Conservation (phyloP, 805 yeast species). For the Candida nanaspora region DNA sequence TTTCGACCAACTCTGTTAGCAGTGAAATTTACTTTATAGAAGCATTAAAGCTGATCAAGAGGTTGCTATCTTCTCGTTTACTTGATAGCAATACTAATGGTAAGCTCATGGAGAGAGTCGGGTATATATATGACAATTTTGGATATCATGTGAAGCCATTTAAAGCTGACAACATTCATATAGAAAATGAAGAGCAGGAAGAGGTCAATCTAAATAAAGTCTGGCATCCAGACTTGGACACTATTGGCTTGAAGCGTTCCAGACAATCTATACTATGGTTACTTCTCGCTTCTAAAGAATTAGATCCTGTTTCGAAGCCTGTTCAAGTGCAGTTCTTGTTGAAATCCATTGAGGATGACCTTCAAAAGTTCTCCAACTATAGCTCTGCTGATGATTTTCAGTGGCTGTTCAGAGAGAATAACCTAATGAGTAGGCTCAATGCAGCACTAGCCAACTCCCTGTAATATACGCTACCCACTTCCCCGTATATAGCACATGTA, state of each 20-base stretch:
- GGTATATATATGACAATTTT: conserved; percentile 20
- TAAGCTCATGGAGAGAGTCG: conserved; percentile 30
- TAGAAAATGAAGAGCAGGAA: conserved; percentile 15
- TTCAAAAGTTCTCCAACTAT: conserved; percentile 2
- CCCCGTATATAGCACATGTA: too few relatives aligned
- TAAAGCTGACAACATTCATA: conserved; percentile 3
- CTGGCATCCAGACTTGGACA: conserved; percentile 31
- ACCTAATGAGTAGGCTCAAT: conserved; percentile 17
- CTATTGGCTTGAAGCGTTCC: conserved; percentile 49
- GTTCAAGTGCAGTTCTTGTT: conserved; percentile 18
- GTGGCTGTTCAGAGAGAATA: conserved; percentile 22
- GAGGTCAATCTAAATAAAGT: conserved; percentile 27
- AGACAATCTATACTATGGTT: conserved; percentile 78
- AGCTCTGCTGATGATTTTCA: conserved; percentile 1
- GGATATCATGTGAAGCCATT: conserved; percentile 1
- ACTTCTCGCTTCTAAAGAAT: conserved; percentile 64
- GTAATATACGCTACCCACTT: too few relatives aligned
- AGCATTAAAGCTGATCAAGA: conserved; percentile 37
- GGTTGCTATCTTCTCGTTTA: conserved; percentile 35
- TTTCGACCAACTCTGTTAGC: conserved; percentile 10
- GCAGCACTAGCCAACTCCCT: conserved; percentile 1
- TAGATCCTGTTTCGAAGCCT: conserved; percentile 35
- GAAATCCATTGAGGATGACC: conserved; percentile 15
- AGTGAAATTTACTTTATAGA: conserved; percentile 39
- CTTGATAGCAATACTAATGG: conserved; percentile 38